These are phyloP conservation scores for Fusarium equiseti DNA, from an alignment of 2,329 filamentous ascomycete genomes.

Conservation along the genomic window DNA sequence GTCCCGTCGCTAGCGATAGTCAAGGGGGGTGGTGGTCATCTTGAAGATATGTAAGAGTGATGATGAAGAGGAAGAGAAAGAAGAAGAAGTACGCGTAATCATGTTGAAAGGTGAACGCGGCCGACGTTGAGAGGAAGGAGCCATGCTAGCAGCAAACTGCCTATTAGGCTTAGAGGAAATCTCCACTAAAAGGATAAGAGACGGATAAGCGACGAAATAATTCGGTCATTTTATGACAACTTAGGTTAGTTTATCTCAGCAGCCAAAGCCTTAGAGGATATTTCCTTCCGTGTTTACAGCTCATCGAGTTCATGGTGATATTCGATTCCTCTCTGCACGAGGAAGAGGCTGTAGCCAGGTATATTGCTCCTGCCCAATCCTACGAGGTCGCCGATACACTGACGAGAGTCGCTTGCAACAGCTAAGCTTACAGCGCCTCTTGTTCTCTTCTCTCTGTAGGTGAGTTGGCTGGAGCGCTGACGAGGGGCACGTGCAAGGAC, in stretches of 20 bases:
- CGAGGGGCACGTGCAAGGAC: too few species aligned
- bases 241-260: too few species aligned
- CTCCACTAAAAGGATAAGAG: neutral
- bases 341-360: constrained; percentile 42
- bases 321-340: constrained; percentile 54
- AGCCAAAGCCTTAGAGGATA: constrained; percentile 53
- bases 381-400: constrained; percentile 40
- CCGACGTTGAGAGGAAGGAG: neutral
- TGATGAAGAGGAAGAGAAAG: neutral
- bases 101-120: too few species aligned
- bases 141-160: neutral
- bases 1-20: too few species aligned
- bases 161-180: neutral
- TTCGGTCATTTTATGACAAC: too few species aligned
- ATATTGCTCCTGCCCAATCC: neutral
- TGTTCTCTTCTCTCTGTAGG: too few species aligned
- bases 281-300: too few species aligned
- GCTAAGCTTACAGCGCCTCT: constrained; percentile 46
- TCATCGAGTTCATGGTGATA: constrained; percentile 47
- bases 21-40: neutral
- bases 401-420: constrained; percentile 47
- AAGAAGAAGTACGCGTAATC: neutral
- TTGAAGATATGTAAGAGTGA: neutral
- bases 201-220: too few species aligned
- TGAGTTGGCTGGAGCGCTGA: too few species aligned